Conservation (phyloP, 2,329 filamentous ascomycete species). For the Amauroascus niger region DNA sequence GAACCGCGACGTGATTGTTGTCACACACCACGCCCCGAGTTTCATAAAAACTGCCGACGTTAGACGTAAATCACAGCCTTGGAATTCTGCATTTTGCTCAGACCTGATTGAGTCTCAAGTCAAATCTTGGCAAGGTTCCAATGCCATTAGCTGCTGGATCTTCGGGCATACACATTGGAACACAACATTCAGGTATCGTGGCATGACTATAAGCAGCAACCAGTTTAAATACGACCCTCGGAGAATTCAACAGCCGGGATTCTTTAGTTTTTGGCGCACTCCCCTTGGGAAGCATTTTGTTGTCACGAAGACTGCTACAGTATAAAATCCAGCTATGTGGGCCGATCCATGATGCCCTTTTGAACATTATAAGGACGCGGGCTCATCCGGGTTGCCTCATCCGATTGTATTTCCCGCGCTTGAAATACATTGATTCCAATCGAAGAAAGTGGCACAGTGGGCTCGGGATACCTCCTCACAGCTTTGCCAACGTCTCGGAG, state of each 20-base stretch:
- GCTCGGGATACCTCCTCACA: neutral
- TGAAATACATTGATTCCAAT: neutral
- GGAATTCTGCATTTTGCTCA: conserved; percentile 38
- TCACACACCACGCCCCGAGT: conserved; percentile 48
- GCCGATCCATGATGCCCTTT: neutral
- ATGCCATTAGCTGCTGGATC: conserved; percentile 28
- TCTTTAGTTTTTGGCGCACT: conserved; percentile 9
- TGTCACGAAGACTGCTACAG: conserved; percentile 6
- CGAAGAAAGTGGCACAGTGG: neutral
- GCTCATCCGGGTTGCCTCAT: neutral
- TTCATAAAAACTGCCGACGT: conserved; percentile 40
- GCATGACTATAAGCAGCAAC: conserved; percentile 35
- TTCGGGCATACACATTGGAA: conserved; percentile 41
- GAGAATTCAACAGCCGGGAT: conserved; percentile 17
- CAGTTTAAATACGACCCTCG: conserved; percentile 33
- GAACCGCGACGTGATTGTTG: conserved; percentile 35
- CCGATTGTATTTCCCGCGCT: neutral
- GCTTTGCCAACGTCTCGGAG: neutral
- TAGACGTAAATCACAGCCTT: conserved; percentile 38
- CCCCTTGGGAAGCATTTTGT: conserved; percentile 4
- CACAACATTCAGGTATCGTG: conserved; percentile 31
- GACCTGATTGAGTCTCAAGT: conserved; percentile 5
- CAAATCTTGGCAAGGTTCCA: conserved; percentile 4
- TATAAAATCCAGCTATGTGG: conserved; percentile 2
- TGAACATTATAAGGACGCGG: neutral